Evolutionary conservation across 805 yeast genomes (phyloP), one percentile per base, ranked within the genome.

Genomic region (Suhomyces prunicola): DNA sequence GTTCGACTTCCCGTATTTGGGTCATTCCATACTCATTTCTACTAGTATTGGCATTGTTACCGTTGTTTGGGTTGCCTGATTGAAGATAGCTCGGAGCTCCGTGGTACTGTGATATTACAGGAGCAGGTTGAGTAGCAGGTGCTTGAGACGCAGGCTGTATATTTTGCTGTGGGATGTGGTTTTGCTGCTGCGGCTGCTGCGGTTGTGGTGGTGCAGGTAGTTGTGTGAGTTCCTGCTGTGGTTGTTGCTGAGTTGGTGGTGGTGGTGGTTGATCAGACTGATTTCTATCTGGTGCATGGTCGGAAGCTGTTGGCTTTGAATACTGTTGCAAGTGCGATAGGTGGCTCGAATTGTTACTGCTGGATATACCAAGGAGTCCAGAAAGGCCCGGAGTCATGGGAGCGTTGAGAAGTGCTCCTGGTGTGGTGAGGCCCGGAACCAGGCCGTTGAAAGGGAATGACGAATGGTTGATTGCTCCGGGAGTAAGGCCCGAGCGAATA

Each of bases 401-500:
- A 24, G 78, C 75, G 46, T 72, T 71, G n/a, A 72, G 55, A 50
- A 73, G 58, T 1, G 69, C 70, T 9, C 74, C 67, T 0, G 82
- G 79, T 5, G 76, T 73, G 9, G 67, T 67, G 56, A 66, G 66
- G 48, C 71, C 79, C 35, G 63, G 80, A 54, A 61, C 67, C 54
- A 56, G 76, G 47, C 51, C 69, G 39, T 70, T 66, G 52, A 76
- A 65, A 35, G 77, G 65, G 64, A 70, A 68, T n/a, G 74, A 78
- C 6, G 56, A 55, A 12, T 57, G 66, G 49, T 56, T 62, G 33
- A 64, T 54, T 1, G 64, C 70, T 1, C 85, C 88, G 0, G 92
- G 92, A 0, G 92, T 85, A 26, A 86, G 65, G 0, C 94, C 93
- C 0, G 88, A 76, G 58, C 96, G 76, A 48, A 89, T 59, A 48